phyloP scores from a whole-genome alignment of 2,329 filamentous ascomycete genomes.

The Colletotrichum tabaci region DNA sequence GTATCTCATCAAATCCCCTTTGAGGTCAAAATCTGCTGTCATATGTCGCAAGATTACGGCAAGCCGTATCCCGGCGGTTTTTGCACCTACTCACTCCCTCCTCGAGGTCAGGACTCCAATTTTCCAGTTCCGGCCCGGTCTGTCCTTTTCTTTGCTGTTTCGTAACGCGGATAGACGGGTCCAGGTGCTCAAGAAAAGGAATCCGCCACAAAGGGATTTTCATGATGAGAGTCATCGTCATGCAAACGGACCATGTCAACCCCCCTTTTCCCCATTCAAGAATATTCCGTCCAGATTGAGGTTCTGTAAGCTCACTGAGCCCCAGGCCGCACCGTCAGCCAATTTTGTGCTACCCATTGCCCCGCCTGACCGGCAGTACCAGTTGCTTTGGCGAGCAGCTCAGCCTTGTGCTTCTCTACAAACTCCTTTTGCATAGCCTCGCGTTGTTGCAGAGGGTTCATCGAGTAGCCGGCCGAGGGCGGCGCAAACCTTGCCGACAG shows the following conservation, averaged over 20 bases:
- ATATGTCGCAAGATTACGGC: too few species aligned
- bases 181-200: neutral
- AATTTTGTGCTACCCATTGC: slow-evolving; percentile 56
- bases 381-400: slow-evolving; percentile 58
- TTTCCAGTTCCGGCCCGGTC: neutral
- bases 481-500: slow-evolving; percentile 56
- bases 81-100: neutral
- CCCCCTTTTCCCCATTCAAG: neutral
- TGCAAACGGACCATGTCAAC: neutral
- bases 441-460: slow-evolving; percentile 63
- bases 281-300: neutral
- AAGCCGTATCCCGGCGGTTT: neutral
- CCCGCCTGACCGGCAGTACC: slow-evolving; percentile 54
- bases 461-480: slow-evolving; percentile 53
- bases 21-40: neutral
- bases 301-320: slow-evolving; percentile 11
- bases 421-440: slow-evolving; percentile 64
- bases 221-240: neutral
- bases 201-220: neutral
- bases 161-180: neutral
- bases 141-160: neutral
- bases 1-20: slow-evolving; percentile 23
- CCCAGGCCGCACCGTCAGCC: slow-evolving; percentile 48
- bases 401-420: slow-evolving; percentile 59
- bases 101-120: neutral